phyloP scores from a whole-genome alignment of 2,329 filamentous ascomycete species.

The Bipolaris victoriae region DNA sequence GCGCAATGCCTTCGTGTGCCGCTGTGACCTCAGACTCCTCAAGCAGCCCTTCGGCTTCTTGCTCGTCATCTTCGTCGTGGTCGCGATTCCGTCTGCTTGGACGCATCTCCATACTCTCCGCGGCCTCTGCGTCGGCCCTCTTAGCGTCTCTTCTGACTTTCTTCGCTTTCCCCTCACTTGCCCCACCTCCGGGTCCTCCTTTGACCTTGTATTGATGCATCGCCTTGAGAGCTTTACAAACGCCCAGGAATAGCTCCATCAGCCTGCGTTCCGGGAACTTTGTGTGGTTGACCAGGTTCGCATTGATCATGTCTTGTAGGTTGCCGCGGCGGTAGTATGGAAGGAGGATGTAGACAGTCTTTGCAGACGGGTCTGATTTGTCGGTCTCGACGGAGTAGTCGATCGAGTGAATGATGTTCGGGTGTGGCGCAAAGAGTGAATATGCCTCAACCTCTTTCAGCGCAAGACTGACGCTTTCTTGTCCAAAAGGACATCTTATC shows the following conservation, averaged over 20 bases:
- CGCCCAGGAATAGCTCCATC: constrained; percentile 89
- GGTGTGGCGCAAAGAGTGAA: constrained; percentile 80
- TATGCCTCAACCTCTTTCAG: constrained; percentile 98
- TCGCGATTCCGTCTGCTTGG: constrained; percentile 47
- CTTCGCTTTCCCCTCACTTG: constrained; percentile 61
- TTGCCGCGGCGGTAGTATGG: constrained; percentile 96
- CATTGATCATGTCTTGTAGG: constrained; percentile 97
- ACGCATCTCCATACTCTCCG: constrained; percentile 52
- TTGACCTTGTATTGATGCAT: constrained; percentile 88
- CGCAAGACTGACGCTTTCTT: constrained; percentile 92
- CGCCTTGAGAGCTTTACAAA: constrained; percentile 82
- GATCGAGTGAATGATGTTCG: constrained; percentile 84
- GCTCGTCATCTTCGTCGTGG: constrained; percentile 70
- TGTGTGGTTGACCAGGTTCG: constrained; percentile 94
- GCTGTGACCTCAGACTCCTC: constrained; percentile 75
- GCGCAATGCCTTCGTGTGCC: constrained; percentile 70
- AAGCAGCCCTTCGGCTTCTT: constrained; percentile 83
- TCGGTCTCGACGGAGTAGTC: constrained; percentile 84
- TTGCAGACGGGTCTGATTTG: constrained; percentile 69
- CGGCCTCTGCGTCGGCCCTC: constrained; percentile 58
- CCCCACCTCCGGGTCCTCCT: constrained; percentile 59
- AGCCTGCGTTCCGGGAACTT: constrained; percentile 85
- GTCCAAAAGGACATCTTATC: constrained; percentile 96
- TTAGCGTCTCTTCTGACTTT: constrained; percentile 62
- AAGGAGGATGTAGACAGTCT: constrained; percentile 95